Conservation (phyloP, 768 basidiomycete genomes). For the Leccinum boreale region DNA sequence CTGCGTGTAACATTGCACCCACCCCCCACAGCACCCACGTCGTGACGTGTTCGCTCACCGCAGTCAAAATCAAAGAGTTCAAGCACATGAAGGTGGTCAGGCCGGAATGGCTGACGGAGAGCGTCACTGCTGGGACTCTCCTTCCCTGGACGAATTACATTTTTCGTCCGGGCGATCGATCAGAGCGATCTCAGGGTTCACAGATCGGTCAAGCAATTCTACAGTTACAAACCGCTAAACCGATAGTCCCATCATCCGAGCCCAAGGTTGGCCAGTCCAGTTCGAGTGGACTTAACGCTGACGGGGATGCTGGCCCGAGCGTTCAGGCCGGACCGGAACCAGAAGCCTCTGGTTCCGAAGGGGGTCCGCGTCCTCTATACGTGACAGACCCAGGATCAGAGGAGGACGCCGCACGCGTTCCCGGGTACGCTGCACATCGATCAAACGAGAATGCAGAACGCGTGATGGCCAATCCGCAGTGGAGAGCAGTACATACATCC, state of each 20-base stretch:
- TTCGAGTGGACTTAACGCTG: neutral
- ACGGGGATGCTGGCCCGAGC: neutral
- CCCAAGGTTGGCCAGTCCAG: neutral
- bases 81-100: constrained; percentile 85
- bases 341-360: constrained; percentile 3
- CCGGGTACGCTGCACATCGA: constrained; percentile 62
- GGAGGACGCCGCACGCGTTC: constrained; percentile 45
- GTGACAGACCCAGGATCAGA: constrained; percentile 42
- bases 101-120: constrained; percentile 87
- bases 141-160: constrained; percentile 81
- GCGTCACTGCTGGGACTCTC: constrained; percentile 59
- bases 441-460: constrained; percentile 75
- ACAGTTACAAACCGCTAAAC: constrained; percentile 5
- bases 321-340: neutral
- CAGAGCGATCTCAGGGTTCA: constrained; percentile 49
- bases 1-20: neutral
- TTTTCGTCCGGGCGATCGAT: constrained; percentile 47
- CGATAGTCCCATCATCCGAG: neutral
- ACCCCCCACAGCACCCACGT: constrained; percentile 70
- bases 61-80: constrained; percentile 86
- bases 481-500: constrained; percentile 87
- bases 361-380: constrained; percentile 26
- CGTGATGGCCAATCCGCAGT: constrained; percentile 78
- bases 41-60: constrained; percentile 86
- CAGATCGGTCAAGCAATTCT: constrained; percentile 19